Evolutionary conservation across 106 monocot species (phyloP).

Genomic region (Dioscorea alata): DNA sequence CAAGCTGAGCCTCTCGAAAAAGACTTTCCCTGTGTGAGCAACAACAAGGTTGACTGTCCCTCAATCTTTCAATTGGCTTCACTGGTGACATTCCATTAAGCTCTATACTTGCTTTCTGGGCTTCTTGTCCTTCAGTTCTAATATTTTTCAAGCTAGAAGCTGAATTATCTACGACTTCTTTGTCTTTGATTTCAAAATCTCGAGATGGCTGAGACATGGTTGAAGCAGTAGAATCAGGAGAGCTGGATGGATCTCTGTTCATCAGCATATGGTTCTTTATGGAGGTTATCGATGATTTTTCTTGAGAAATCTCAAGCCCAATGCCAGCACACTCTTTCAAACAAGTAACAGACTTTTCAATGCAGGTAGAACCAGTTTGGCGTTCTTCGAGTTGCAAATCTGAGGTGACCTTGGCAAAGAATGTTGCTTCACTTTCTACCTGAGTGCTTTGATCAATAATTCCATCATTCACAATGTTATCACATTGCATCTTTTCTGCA

Average conservation of each 20-base stretch:
- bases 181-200: constrained; percentile 6
- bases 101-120: constrained; percentile 1
- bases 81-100: background rate
- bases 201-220: constrained; percentile 32
- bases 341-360: constrained; percentile 32
- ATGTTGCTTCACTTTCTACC: constrained; percentile 1
- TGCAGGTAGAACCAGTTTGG: constrained; percentile 3
- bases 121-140: background rate
- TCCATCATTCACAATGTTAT: background rate
- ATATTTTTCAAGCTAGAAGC: background rate
- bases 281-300: constrained; percentile 42
- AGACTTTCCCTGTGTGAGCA: constrained; percentile 32
- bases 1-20: constrained; percentile 5
- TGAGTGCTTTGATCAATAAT: constrained; percentile 8
- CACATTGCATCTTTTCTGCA: constrained; percentile 2
- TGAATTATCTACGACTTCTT: background rate
- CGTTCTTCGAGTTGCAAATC: constrained; percentile 6
- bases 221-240: constrained; percentile 43
- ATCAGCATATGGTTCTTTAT: background rate
- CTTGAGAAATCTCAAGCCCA: constrained; percentile 21
- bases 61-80: constrained; percentile 2
- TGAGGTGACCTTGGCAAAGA: background rate
- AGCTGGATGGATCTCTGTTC: constrained; percentile 27
- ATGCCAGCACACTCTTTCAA: constrained; percentile 20
- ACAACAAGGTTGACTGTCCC: constrained; percentile 16